Base-by-base conservation (phyloP, 495 filamentous ascomycete species). In the Hypoxylon fuscum region DNA sequence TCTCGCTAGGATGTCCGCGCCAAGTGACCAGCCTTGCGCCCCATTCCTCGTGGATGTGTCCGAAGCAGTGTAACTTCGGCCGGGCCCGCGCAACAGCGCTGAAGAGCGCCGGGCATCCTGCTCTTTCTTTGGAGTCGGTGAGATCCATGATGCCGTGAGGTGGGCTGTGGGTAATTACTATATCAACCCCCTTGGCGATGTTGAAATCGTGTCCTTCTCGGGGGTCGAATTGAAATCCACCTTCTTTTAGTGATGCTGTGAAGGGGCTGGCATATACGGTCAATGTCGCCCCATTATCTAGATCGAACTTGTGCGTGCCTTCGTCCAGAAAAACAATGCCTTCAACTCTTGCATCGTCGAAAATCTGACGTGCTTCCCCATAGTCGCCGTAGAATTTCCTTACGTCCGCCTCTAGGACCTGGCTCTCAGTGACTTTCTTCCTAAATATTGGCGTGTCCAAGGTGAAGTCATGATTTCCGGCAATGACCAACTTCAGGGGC, bases 401-500 rank as follows among this genome's bases (percentile, higher is more conserved):
- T 0, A 74, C 50, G 0, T 68, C 25, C 1, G 64, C 48, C 8
- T n/a, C n/a, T n/a, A n/a, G n/a, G n/a, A n/a, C n/a, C n/a, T n/a
- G n/a, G n/a, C n/a, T n/a, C n/a, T n/a, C n/a, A n/a, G n/a, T n/a
- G n/a, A n/a, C n/a, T n/a, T 59, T 56, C 6, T 43, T 17, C 31
- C 21, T 49, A 29, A 72, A 72, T 0, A 32, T 81, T 2, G 81
- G 72, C 22, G 72, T 71, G 68, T 95, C 89, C 2, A 93, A 82
- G 0, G 84, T 84, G 52, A 90, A 82, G 68, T 94, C 90, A 73
- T 93, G 91, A 70, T 94, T 93, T 0, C 91, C 91, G 1, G 91
- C 85, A 47, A 96, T 92, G 29, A 93, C 85, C 31, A 96, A 74
- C 58, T 93, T 96, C 5, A 93, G 72, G 15, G 87, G 82, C 0